Percentiles rank a stretch among this genome's conserved stretches.
phyloP scores from a whole-genome alignment of 257 asterid species.

The Ligustrum vulgare region DNA sequence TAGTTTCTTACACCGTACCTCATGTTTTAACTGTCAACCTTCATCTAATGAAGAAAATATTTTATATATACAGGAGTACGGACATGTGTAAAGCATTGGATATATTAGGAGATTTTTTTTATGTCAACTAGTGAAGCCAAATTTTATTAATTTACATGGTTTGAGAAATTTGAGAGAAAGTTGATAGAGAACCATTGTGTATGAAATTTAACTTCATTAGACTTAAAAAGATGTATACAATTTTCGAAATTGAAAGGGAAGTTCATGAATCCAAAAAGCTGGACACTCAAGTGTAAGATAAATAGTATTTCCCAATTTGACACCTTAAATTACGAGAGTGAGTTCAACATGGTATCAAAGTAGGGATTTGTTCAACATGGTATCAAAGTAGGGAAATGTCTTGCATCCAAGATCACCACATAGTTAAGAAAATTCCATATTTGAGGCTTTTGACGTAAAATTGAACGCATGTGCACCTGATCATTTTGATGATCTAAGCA shows the following conservation, averaged over 20 bases:
- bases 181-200: neutral
- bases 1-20: slow-evolving; percentile 4
- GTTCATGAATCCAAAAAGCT: neutral
- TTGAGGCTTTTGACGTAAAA: neutral
- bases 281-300: neutral
- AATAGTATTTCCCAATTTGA: neutral
- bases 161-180: slow-evolving; percentile 5
- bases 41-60: slow-evolving; percentile 1
- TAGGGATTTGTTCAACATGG: too few relatives aligned
- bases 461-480: neutral
- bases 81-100: neutral
- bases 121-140: neutral
- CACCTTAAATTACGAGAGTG: neutral
- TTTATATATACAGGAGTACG: neutral
- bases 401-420: neutral
- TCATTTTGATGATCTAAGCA: neutral
- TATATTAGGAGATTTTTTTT: neutral
- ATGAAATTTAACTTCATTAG: neutral
- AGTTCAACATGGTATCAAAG: neutral
- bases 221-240: neutral
- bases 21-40: neutral
- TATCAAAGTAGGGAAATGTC: neutral
- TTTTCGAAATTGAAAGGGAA: neutral
- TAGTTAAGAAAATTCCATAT: neutral
- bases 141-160: slow-evolving; percentile 5